Base-by-base conservation (phyloP, 805 yeast genomes). In the Candida sanyiensis region DNA sequence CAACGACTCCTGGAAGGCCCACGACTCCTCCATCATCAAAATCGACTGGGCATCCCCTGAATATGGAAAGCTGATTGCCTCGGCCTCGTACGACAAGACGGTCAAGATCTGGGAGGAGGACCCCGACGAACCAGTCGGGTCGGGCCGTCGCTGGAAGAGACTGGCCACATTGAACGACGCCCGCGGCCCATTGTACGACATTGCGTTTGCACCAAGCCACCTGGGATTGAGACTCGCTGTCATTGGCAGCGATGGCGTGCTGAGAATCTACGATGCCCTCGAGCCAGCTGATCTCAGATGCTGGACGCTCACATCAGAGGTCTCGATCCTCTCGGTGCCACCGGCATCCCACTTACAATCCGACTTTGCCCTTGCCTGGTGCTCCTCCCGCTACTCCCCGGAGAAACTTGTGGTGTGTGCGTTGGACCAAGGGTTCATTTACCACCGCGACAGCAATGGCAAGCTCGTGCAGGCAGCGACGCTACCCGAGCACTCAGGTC, bases 11-110 rank as follows among this genome's bases (percentile, higher is more conserved):
- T 93, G 96, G 94, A 84, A 83, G 49, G 97, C 97, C 0, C 98
- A 93, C 57, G 96, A 93, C 51, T 79, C 95, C 7, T 75, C 88
- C 42, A 75, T 93, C 19, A 83, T 87, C 16, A 76, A 82, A 49
- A 69, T 93, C 8, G 77, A 79, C 33, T 93, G 96, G 94, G 96
- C 97, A 1, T 83, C 86, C 36, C 98, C 98, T 2, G 94, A 90
- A 59, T 88, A 78, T 60, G 94, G 96, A 7, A 85, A 85, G 54
- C 66, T 93, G 3, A 61, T 93, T 18, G 95, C 95, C 1, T 77
- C 93, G 19, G 88, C 89, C 25, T 85, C 96, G 1, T 87, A 83
- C 59, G 99, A 93, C 55, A 73, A 95, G 38, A 83, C 95, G 0
- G 77, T 90, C 21, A 83, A 83, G 54, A 67, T 93, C 19, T 93